phyloP scores from a whole-genome alignment of 768 basidiomycete species.

The Udeniomyces megalosporus region DNA sequence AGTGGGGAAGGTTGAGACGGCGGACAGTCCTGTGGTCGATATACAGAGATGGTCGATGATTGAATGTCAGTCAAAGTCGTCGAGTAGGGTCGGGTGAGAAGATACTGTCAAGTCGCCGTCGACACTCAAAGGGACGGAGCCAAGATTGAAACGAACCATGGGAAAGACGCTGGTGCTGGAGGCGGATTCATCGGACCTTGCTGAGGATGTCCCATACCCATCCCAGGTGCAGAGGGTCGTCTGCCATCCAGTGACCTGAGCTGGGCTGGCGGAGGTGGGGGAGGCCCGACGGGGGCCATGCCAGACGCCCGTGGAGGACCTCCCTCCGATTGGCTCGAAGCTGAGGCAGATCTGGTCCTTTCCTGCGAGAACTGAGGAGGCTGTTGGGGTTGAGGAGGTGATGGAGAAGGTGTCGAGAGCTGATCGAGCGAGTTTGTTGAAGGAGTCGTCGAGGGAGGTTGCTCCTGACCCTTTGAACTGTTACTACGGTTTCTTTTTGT shows the following conservation, averaged over 20 bases:
- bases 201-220: neutral
- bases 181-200: neutral
- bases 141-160: neutral
- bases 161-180: neutral
- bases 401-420: neutral
- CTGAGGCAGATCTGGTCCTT: neutral
- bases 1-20: constrained; percentile 9
- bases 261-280: neutral
- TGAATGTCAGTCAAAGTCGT: no score
- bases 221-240: neutral
- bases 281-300: neutral
- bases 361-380: neutral
- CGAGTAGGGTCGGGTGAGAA: neutral
- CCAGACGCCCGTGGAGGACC: neutral
- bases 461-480: neutral
- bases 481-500: neutral
- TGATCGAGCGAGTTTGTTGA: neutral
- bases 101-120: neutral
- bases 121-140: neutral
- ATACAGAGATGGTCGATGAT: neutral
- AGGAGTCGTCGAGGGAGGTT: neutral
- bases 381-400: neutral
- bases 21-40: constrained; percentile 6
- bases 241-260: neutral
- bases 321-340: neutral